Evolutionary conservation across 805 yeast species (phyloP), one percentile per base, ranked within the genome.

Genomic region (Saturnispora zaruensis): DNA sequence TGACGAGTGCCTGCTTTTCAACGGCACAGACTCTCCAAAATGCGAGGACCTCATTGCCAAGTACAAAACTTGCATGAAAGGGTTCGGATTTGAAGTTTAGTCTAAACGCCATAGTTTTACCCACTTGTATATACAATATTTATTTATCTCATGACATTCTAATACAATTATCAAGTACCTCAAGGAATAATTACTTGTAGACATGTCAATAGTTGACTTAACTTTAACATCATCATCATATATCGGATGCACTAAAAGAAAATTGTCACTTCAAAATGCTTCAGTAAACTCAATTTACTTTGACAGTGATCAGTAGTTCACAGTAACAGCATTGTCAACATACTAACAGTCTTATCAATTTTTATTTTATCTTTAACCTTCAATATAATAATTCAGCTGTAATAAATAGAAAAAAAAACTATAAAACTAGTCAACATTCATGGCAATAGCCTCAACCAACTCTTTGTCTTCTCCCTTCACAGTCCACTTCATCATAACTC

Each of bases 11-110:
- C 70, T 91, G 50, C 74, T 91, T 55, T 69, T 78, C 57, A 81
- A 86, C 59, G 96, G 96, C 44, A 83, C 83, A 57, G 97, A 89
- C 18, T 74, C 86, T 43, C 87, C 82, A 30, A 83, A 87, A 59
- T 91, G 99, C 68, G 77, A 81, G 52, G 77, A 76, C 49, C 65
- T 87, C 47, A 84, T 91, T 54, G 69, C 68, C 21, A 72, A 79
- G 52, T 93, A 93, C 74, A 90, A 89, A 67, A 62, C 63, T 26
- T 91, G 99, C 70, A 91, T 91, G 99, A 82, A 82, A 62, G 88
- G 95, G 18, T 91, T 69, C 65, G 99, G 99, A 0, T 91, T 91
- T 67, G 77, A 75, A 42, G 65, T 73, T 44, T 58, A 72, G 66
- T 24, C n/a, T 14, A 28, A 14, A 28, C 32, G 32, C 32, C 32